Evolutionary conservation across 331 rosid species (phyloP), one percentile per base, ranked within the genome.

Genomic region (Arachis monticola): DNA sequence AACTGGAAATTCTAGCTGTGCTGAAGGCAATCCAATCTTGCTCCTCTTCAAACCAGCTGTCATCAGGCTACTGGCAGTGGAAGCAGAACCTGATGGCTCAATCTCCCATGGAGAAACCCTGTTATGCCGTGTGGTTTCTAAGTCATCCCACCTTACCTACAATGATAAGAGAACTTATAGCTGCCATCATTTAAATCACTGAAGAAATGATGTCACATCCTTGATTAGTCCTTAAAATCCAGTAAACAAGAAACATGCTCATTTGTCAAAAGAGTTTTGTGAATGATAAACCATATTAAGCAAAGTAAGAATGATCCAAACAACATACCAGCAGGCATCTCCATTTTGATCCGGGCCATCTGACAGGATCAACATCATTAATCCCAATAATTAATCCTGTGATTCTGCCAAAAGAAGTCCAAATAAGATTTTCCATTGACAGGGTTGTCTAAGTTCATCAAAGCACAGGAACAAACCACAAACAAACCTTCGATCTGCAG

Each of bases 51-150:
- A 69, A 72, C 98, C 89, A 79, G 92, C 78, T 64, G 89, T 73
- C 84, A 83, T 74, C 70, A 86, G 74, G 82, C 83, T 80, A 74
- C 76, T 66, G 48, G 92, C 67, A 67, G 81, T 47, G 47, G 96
- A 80, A 17, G 56, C 27, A 78, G 93, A 87, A 78, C 92, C 89
- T 35, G 92, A 86, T 40, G 93, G 92, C 80, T 90, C 96, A 14
- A 92, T 87, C 86, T 95, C 99, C 99, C 99, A 95, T 1, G 98
- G 97, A 61, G 98, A 95, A 84, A 95, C 97, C 92, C 99, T 83
- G 62, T 89, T 88, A 74, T 85, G 89, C 84, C 87, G 87, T 65
- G 82, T 78, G 14, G 82, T 76, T 76, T 95, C 93, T 1, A 83
- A 60, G 80, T 88, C 96, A 69, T 95, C 99, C 99, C 99, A 95